Percentiles rank a stretch among this genome's conserved stretches.
Evolutionary conservation across 768 basidiomycete genomes (phyloP).

Genomic region (Phylloporus sp.): DNA sequence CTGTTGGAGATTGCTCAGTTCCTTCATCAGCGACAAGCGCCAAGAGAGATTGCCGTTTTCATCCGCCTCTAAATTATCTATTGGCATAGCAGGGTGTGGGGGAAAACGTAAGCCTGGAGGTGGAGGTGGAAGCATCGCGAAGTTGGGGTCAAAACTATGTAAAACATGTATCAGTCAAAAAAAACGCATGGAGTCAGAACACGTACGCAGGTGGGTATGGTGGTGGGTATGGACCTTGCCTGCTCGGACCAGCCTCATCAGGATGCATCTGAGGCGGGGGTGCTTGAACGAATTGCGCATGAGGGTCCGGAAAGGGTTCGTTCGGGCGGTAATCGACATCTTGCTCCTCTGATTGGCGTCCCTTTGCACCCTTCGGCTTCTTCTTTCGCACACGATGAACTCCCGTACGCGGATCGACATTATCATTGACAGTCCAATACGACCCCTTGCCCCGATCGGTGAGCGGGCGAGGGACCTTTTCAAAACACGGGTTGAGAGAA

Average conservation of each 20-base stretch:
- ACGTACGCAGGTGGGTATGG: constrained; percentile 54
- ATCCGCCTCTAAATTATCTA: constrained; percentile 71
- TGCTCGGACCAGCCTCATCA: constrained; percentile 59
- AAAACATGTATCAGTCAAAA: constrained; percentile 9
- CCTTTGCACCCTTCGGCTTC: constrained; percentile 60
- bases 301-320: constrained; percentile 54
- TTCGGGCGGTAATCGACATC: constrained; percentile 64
- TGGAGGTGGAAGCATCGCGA: constrained; percentile 56
- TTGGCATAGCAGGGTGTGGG: constrained; percentile 51
- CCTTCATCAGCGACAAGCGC: constrained; percentile 77
- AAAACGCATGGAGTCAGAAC: background rate
- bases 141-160: constrained; percentile 69
- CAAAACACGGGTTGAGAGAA: constrained; percentile 86
- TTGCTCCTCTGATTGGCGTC: constrained; percentile 50
- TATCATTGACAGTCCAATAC: constrained; percentile 90
- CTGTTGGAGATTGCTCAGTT: constrained; percentile 69
- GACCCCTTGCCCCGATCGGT: constrained; percentile 90
- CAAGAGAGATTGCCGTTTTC: constrained; percentile 80
- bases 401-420: constrained; percentile 84
- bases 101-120: constrained; percentile 59
- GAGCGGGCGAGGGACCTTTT: constrained; percentile 87
- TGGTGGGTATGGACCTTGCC: constrained; percentile 57
- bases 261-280: constrained; percentile 51
- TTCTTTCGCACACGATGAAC: constrained; percentile 88
- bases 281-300: constrained; percentile 49